A percentile compares a stretch with the other conserved stretches of the same genome.
phyloP scores from a whole-genome alignment of 176 grass and related monocot species.

The Ensete glaucum region DNA sequence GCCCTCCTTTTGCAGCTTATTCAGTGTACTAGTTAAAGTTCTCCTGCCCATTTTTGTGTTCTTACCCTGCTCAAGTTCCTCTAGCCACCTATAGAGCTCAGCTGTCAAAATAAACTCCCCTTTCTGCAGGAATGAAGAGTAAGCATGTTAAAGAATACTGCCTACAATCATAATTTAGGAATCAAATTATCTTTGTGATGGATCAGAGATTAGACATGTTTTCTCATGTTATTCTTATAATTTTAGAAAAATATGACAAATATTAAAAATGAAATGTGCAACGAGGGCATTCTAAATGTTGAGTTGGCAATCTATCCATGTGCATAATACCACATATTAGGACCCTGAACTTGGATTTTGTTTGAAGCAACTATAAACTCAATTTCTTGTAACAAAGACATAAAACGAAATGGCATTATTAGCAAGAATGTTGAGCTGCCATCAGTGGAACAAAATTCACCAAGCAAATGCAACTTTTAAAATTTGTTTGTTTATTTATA shows the following conservation, averaged over 20 bases:
- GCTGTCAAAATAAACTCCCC: conserved; percentile 65
- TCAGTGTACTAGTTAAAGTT: conserved; percentile 66
- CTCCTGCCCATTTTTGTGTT: conserved; percentile 71
- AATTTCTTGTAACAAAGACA: not conserved
- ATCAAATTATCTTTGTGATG: no score
- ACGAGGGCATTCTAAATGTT: no score
- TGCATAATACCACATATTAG: not conserved
- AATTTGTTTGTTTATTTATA: no score
- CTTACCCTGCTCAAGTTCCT: conserved; percentile 64
- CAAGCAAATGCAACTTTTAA: not conserved
- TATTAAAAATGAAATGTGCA: no score
- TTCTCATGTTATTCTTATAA: no score
- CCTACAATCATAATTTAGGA: not conserved
- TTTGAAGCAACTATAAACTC: not conserved
- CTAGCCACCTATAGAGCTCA: conserved; percentile 84
- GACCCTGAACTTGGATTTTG: not conserved
- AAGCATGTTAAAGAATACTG: not conserved
- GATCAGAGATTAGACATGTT: no score
- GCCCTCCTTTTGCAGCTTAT: conserved; percentile 81
- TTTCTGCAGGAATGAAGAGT: conserved; percentile 38
- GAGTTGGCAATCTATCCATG: no score
- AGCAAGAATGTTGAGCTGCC: not conserved
- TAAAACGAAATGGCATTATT: not conserved
- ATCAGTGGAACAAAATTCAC: not conserved
- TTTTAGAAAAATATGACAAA: no score